Conservation (phyloP, 345 rosid genomes). For the Pugionium cornutum region DNA sequence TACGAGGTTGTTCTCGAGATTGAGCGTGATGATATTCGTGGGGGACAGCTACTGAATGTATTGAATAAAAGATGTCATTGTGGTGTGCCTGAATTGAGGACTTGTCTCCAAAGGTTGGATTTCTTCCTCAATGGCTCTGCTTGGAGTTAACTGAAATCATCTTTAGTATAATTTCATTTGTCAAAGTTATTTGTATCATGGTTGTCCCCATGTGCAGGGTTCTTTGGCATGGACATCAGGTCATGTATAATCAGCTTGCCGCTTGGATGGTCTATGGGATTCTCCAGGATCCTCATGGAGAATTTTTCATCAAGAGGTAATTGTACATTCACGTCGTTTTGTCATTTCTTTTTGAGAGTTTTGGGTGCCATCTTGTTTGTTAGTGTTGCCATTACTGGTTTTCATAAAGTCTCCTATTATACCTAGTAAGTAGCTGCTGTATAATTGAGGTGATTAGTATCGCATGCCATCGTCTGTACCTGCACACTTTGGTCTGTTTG, state of each 20-base stretch:
- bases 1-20: constrained; percentile 87
- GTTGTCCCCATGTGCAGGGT: constrained; percentile 53
- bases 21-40: constrained; percentile 86
- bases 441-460: constrained; percentile 5
- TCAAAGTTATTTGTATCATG: not conserved
- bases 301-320: constrained; percentile 86
- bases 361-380: constrained; percentile 3
- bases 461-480: not conserved
- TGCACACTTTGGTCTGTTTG: constrained; percentile 18
- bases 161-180: not conserved
- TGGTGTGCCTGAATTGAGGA: constrained; percentile 93
- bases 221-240: constrained; percentile 98
- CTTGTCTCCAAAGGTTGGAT: constrained; percentile 85
- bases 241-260: constrained; percentile 90
- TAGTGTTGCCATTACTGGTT: not conserved
- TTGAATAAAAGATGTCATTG: constrained; percentile 87
- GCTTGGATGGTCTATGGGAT: constrained; percentile 98
- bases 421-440: constrained; percentile 4
- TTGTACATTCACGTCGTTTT: not conserved
- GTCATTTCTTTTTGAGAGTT: not conserved
- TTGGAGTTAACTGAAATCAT: not conserved
- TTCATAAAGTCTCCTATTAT: not conserved
- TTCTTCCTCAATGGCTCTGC: constrained; percentile 8
- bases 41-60: constrained; percentile 87
- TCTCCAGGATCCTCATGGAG: constrained; percentile 92